Evolutionary conservation across 768 basidiomycete genomes (phyloP).

Genomic region (Sporobolomyces roseus): DNA sequence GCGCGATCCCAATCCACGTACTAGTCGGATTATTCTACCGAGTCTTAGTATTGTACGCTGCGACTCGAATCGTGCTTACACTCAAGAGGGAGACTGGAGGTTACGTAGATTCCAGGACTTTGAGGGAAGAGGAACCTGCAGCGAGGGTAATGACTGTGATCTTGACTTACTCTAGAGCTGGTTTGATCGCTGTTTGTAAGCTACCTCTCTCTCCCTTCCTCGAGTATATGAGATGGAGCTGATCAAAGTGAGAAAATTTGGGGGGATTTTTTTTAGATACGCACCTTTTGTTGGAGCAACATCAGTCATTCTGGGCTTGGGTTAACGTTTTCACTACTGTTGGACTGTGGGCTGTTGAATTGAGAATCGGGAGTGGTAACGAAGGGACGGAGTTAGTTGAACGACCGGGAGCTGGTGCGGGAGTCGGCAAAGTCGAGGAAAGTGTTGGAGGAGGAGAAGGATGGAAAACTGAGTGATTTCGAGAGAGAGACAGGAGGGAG

Average conservation of each 20-base stretch:
- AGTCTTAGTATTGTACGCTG: constrained; percentile 42
- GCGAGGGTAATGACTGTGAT: constrained; percentile 42
- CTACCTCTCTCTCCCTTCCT: background rate
- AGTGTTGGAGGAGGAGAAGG: background rate
- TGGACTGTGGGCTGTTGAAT: constrained; percentile 42
- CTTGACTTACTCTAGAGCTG: constrained; percentile 39
- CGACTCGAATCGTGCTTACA: constrained; percentile 42
- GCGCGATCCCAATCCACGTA: constrained; percentile 45
- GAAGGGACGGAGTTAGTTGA: constrained; percentile 8
- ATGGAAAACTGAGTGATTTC: constrained; percentile 16
- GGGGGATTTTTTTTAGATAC: constrained; percentile 19
- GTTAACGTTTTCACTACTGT: constrained; percentile 38
- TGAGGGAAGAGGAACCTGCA: constrained; percentile 41
- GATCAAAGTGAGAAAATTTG: no score
- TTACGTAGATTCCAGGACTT: constrained; percentile 27
- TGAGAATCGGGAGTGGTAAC: constrained; percentile 33
- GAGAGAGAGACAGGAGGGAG: background rate
- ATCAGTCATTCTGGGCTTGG: constrained; percentile 44
- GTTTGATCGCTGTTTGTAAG: constrained; percentile 40
- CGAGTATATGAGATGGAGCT: background rate
- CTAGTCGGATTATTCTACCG: constrained; percentile 42
- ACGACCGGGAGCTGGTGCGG: background rate
- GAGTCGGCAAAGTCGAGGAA: constrained; percentile 1
- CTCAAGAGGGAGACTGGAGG: constrained; percentile 41
- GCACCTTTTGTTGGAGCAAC: constrained; percentile 32